Base-by-base conservation (phyloP, 352 stramenopile genomes). In the Sclerospora graminicola region DNA sequence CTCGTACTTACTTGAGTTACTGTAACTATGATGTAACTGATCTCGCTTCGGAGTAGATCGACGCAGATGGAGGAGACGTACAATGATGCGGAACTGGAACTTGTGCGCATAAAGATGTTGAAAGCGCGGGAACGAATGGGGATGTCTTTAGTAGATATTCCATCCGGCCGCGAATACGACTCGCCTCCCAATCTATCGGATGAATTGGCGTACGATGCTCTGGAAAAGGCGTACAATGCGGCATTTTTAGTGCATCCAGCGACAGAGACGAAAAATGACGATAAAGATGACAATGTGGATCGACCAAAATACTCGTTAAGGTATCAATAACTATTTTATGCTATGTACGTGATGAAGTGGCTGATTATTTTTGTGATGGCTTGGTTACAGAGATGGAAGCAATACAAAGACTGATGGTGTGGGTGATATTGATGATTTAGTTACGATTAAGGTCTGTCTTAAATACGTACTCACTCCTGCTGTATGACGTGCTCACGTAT, bases 121-220 rank as follows among this genome's bases (percentile, higher is more conserved):
- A 52, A 69, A 5, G 68, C 57, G 9, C 63, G 64, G 5, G 34
- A 52, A 14, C 59, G 55, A n/a, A 8, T 71, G 27, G 60, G 60
- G 27, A 34, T 38, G 14, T 51, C 51, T 8, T 28, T 60, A 20
- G 19, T 23, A 4, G 42, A 52, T 4, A 79, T 83, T 29, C 71
- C 74, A 6, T 73, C 49, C 8, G 77, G 71, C 19, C 65, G 67
- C 5, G 60, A 69, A 37, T 89, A 82, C 36, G 77, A 89, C 48
- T 42, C 55, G 15, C 40, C 40, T 1, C 69, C 67, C 0, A 63
- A 76, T 27, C 23, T 23, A 16, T 44, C 42, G 29, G 49, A 69
- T 13, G 63, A 74, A 39, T 20, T 41, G 1, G 51, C 47, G 16
- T 76, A 84, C 34, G 65, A 80, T 34, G 62, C 61, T n/a, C 37